Percentiles rank a stretch among this genome's conserved stretches.
Evolutionary conservation across 176 grass and related monocot genomes (phyloP).

Genomic region (Calamus simplicifolius): DNA sequence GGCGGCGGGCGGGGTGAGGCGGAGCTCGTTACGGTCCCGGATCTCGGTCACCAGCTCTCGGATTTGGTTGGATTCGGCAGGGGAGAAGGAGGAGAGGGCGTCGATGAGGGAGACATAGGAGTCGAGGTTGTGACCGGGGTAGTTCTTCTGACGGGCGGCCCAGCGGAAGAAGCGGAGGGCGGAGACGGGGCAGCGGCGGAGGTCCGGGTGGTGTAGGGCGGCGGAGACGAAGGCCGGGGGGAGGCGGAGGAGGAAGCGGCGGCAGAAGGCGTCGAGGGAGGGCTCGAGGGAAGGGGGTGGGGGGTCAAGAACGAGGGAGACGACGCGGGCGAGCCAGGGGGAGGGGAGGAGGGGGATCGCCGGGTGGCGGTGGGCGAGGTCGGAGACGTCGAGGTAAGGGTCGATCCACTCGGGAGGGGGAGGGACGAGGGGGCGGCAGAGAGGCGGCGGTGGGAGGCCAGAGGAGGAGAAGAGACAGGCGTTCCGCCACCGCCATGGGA

Average conservation of each 20-base stretch:
- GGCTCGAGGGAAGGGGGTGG: constrained; percentile 33
- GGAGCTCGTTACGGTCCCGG: constrained; percentile 27
- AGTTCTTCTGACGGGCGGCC: constrained; percentile 28
- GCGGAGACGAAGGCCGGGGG: constrained; percentile 62
- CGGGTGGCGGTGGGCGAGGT: constrained; percentile 24
- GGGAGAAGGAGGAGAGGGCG: constrained; percentile 33
- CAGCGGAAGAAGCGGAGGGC: constrained; percentile 65
- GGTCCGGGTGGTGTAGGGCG: constrained; percentile 41
- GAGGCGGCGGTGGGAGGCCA: background rate
- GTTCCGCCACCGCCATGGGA: too few species aligned
- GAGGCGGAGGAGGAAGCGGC: constrained; percentile 51
- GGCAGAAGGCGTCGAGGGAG: constrained; percentile 70
- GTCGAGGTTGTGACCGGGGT: constrained; percentile 39
- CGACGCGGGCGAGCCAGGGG: constrained; percentile 63
- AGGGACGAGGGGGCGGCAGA: background rate
- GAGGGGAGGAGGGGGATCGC: constrained; percentile 27
- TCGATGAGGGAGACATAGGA: constrained; percentile 64
- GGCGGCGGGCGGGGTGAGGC: constrained; percentile 24
- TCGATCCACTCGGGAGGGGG: constrained; percentile 54
- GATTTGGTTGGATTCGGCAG: background rate
- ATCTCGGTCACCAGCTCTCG: constrained; percentile 46
- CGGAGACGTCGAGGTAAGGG: constrained; percentile 49
- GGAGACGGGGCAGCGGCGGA: constrained; percentile 31
- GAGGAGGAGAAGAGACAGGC: background rate
- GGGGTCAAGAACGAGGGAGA: constrained; percentile 58